Conservation (phyloP, 352 stramenopile species). For the Pythium rishiriense region DNA sequence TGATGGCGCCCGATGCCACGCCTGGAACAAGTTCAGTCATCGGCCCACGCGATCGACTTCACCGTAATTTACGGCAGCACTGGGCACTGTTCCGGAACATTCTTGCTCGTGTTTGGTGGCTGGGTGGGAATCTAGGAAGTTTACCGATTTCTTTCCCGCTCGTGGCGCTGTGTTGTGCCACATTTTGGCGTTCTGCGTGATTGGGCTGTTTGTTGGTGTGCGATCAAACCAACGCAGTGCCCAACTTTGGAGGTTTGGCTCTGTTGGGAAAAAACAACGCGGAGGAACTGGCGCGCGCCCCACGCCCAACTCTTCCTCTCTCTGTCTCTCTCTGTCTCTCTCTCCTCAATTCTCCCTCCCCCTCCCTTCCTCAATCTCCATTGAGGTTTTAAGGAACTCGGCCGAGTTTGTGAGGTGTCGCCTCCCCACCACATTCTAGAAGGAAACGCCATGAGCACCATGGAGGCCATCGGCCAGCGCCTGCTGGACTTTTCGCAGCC, state of each 20-base stretch:
- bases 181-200: conserved; percentile 20
- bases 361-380: no score
- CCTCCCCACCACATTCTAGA: background rate
- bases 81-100: conserved; percentile 27
- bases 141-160: conserved; percentile 11
- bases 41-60: conserved; percentile 1
- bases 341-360: no score
- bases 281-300: background rate
- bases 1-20: background rate
- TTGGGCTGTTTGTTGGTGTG: conserved; percentile 15
- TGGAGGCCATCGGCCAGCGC: conserved; percentile 91
- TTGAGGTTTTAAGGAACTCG: no score
- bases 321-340: background rate
- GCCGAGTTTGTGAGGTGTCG: background rate
- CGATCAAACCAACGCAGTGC: background rate
- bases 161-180: conserved; percentile 11
- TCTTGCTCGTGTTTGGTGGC: conserved; percentile 9
- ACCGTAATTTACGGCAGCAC: conserved; percentile 11
- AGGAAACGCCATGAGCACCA: conserved; percentile 29
- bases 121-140: conserved; percentile 11
- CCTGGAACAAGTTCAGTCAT: conserved; percentile 1
- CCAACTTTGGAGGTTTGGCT: conserved; percentile 6
- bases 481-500: conserved; percentile 93
- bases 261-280: conserved; percentile 5
- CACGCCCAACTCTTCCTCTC: background rate